A percentile compares a stretch with the other conserved stretches of the same genome.
phyloP scores from a whole-genome alignment of 306 rosid genomes.

The Alnus glutinosa region DNA sequence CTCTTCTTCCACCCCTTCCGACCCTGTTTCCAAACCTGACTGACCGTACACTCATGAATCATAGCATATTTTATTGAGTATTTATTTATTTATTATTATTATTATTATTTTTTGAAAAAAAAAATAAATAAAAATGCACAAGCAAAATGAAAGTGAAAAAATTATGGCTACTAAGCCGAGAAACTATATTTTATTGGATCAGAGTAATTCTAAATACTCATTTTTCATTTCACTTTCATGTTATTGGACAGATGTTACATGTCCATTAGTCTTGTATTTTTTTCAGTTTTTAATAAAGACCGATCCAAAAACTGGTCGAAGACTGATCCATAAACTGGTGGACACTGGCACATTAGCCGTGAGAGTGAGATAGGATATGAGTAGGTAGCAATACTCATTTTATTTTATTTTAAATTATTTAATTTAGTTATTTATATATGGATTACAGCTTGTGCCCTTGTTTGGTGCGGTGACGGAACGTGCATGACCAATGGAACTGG shows the following conservation, averaged over 20 bases:
- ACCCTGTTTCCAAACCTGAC: conserved; percentile 2
- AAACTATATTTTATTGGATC: background rate
- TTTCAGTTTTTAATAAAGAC: too few species aligned
- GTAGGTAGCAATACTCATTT: too few species aligned
- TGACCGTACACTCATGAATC: conserved; percentile 18
- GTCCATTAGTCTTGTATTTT: too few species aligned
- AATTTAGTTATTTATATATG: too few species aligned
- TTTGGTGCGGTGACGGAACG: conserved; percentile 44
- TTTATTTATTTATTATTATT: background rate
- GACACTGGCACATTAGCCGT: too few species aligned
- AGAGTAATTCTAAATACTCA: too few species aligned
- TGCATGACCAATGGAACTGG: conserved; percentile 34
- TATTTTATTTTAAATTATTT: background rate
- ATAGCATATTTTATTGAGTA: background rate
- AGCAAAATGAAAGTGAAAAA: background rate
- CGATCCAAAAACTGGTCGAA: too few species aligned
- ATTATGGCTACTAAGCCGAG: background rate
- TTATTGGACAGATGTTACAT: too few species aligned
- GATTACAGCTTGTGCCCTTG: conserved; percentile 33
- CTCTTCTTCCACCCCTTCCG: conserved; percentile 5
- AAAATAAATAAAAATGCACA: background rate
- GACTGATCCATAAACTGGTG: too few species aligned
- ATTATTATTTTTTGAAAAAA: background rate
- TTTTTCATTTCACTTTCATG: too few species aligned
- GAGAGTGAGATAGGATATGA: too few species aligned